Percentiles rank a stretch among this genome's conserved stretches.
These are phyloP conservation scores for Xylaria sp. DNA, from an alignment of 2,329 filamentous ascomycete species.

Conservation along the genomic window DNA sequence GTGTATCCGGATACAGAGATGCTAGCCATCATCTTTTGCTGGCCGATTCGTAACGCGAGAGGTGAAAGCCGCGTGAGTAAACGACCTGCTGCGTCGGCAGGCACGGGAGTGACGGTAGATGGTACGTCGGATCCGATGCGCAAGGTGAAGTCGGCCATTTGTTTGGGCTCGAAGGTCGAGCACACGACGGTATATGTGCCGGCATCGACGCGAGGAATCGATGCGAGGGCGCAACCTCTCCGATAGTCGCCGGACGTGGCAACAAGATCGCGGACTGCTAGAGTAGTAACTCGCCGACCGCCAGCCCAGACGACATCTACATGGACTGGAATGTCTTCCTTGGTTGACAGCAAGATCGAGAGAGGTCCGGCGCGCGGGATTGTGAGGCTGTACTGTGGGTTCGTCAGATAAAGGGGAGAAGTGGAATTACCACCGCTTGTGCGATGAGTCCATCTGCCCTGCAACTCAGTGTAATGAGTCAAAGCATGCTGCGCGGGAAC, in stretches of 20 bases:
- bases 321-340: slow-evolving; percentile 68
- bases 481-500: slow-evolving; percentile 57
- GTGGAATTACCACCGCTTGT: slow-evolving; percentile 82
- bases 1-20: slow-evolving; percentile 49
- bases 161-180: slow-evolving; percentile 81
- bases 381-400: slow-evolving; percentile 76
- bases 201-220: slow-evolving; percentile 54
- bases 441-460: slow-evolving; percentile 67
- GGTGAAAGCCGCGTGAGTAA: slow-evolving; percentile 56
- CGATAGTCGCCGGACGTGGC: slow-evolving; percentile 85
- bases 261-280: slow-evolving; percentile 72
- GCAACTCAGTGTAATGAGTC: slow-evolving; percentile 50
- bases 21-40: slow-evolving; percentile 35
- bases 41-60: slow-evolving; percentile 40
- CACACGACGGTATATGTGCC: slow-evolving; percentile 84
- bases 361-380: slow-evolving; percentile 55
- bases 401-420: slow-evolving; percentile 70
- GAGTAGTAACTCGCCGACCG: slow-evolving; percentile 63
- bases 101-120: slow-evolving; percentile 55
- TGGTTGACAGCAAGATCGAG: slow-evolving; percentile 66
- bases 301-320: slow-evolving; percentile 76
- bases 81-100: slow-evolving; percentile 69
- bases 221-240: slow-evolving; percentile 67
- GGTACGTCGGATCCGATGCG: slow-evolving; percentile 61
- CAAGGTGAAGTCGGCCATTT: slow-evolving; percentile 68